Evolutionary conservation across 139 green algal genomes (phyloP).

Genomic region (Micractinium conductrix): DNA sequence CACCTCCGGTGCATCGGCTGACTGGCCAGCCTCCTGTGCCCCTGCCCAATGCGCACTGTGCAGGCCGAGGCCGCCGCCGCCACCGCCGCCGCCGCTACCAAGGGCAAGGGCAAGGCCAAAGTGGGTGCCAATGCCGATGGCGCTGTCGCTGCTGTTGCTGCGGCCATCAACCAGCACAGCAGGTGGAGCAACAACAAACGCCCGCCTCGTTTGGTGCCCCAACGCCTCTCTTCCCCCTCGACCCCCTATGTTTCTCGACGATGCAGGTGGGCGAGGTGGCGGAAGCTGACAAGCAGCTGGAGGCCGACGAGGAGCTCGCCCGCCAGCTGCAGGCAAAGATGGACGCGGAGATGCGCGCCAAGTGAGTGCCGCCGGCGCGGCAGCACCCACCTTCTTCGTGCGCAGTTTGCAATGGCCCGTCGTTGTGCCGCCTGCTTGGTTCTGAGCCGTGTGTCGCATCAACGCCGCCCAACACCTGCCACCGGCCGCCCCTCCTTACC

Average conservation of each 20-base stretch:
- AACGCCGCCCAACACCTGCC: background rate
- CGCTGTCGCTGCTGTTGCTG: too few relatives aligned
- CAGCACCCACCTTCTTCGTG: background rate
- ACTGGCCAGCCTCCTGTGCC: too few relatives aligned
- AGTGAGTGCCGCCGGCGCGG: background rate
- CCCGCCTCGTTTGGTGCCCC: too few relatives aligned
- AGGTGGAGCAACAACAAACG: too few relatives aligned
- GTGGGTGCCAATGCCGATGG: constrained; percentile 11
- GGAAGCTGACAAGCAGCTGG: constrained; percentile 43
- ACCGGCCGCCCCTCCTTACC: background rate
- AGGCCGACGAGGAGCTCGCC: constrained; percentile 80
- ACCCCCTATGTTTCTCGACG: too few relatives aligned
- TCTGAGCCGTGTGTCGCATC: background rate
- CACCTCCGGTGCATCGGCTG: too few relatives aligned
- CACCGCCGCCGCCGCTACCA: constrained; percentile 3
- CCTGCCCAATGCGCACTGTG: too few relatives aligned
- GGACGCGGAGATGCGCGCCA: constrained; percentile 54
- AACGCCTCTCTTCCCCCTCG: too few relatives aligned
- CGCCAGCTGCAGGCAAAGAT: constrained; percentile 83
- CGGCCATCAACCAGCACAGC: too few relatives aligned
- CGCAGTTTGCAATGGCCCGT: background rate
- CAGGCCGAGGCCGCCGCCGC: constrained; percentile 23
- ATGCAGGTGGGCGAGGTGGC: too few relatives aligned
- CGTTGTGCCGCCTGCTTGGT: background rate
- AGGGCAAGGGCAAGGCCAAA: constrained; percentile 59